Conservation (phyloP, 495 filamentous ascomycete species). For the Stereocaulon alpinum region DNA sequence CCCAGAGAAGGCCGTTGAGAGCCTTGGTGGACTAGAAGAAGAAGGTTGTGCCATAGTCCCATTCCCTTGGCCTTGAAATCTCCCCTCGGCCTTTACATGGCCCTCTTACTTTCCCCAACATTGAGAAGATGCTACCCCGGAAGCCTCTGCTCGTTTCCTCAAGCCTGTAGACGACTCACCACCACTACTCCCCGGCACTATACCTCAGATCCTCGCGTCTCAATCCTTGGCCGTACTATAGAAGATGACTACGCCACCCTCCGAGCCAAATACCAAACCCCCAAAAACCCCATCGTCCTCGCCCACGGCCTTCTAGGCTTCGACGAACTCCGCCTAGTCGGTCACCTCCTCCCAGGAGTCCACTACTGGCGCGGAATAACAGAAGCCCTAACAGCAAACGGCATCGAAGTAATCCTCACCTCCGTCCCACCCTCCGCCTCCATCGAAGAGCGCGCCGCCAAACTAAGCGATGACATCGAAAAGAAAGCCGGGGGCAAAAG, state of each 20-base stretch:
- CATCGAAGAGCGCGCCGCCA: constrained; percentile 57
- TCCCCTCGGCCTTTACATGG: constrained; percentile 1
- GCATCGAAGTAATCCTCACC: constrained; percentile 69
- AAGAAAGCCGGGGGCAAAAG: constrained; percentile 55
- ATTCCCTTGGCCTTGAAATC: background rate
- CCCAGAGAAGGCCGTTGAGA: background rate
- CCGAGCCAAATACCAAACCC: constrained; percentile 54
- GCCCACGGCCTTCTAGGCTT: constrained; percentile 91
- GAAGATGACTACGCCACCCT: constrained; percentile 67
- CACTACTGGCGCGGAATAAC: constrained; percentile 90
- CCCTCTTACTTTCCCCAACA: background rate
- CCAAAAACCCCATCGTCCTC: constrained; percentile 66
- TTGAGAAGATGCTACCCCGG: background rate
- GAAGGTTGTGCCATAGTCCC: no score
- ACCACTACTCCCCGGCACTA: background rate
- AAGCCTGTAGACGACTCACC: background rate
- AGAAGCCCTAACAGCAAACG: constrained; percentile 60
- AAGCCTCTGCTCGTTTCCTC: background rate
- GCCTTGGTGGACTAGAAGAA: background rate
- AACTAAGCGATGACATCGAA: constrained; percentile 40
- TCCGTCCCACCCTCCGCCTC: constrained; percentile 68
- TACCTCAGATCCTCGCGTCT: constrained; percentile 46
- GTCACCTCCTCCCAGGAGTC: constrained; percentile 60
- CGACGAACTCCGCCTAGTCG: constrained; percentile 66
- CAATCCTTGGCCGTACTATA: constrained; percentile 56